Evolutionary conservation across 140 eudicot species (phyloP), one percentile per base, ranked within the genome.

Genomic region (Bidens hawaiensis): DNA sequence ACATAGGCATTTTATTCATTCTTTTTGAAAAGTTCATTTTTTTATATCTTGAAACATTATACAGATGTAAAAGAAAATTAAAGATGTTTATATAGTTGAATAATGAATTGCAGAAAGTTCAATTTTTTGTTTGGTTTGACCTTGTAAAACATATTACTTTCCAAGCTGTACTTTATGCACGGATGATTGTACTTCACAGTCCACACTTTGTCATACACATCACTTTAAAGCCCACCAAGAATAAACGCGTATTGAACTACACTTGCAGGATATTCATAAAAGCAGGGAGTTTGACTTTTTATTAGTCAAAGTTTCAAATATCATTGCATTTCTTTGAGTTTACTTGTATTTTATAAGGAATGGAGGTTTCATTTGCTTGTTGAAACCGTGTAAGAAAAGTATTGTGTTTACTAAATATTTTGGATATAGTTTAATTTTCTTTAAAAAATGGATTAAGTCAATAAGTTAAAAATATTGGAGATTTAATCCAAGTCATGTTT

Each of bases 1-100:
- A 72, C 68, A 46, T 63, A 80, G 87, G 71, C 38, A 75, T 77
- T 82, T 75, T 49, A 80, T 67, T 62, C 76, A 62, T 76, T 77
- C 60, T 69, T 80, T 74, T 60, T 67, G 34, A 64, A n/a, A n/a
- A 67, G 64, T 40, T 55, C 14, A 16, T 28, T 25, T 55, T 55
- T 55, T 49, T 13, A 31, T 58, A 36, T 64, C 25, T 65, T 72
- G 61, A 64, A 55, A 30, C 26, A 52, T 64, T 72, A 72, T 45
- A 72, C 78, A 45, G 18, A 46, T 40, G 36, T 13, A 48, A 56
- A 26, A 40, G 69, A 27, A 33, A 66, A 22, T n/a, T 74, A 59
- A 59, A 74, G 64, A 67, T 50, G 60, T 49, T 67, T 67, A 50
- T 67, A 40, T 28, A 67, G 74, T 67, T 67, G 74, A 66, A 59